Conservation (phyloP, 768 basidiomycete genomes). For the Mycena rebaudengoi region DNA sequence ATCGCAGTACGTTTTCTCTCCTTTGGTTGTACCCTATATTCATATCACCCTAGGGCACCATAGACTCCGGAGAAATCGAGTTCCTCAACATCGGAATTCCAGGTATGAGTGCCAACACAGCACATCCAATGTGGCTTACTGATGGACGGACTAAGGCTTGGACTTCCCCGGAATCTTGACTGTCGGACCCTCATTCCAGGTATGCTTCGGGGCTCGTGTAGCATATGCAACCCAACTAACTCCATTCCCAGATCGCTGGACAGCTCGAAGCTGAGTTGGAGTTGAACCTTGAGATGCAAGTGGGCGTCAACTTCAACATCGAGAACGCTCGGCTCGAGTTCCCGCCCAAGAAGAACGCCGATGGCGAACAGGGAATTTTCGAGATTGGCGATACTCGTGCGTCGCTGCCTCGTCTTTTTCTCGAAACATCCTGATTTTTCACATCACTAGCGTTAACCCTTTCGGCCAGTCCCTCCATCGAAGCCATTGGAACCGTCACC, state of each 20-base stretch:
- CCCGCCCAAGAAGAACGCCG: constrained; percentile 43
- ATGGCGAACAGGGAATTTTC: constrained; percentile 37
- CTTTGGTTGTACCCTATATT: too few species aligned
- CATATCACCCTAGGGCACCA: constrained; percentile 45
- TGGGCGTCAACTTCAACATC: constrained; percentile 55
- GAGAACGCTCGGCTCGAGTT: constrained; percentile 52
- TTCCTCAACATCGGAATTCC: constrained; percentile 54
- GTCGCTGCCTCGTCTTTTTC: constrained; percentile 24
- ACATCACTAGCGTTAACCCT: constrained; percentile 51
- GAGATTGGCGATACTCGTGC: constrained; percentile 51
- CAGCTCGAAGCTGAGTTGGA: constrained; percentile 45
- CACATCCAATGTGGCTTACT: too few species aligned
- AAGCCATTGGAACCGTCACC: constrained; percentile 49
- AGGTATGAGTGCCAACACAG: too few species aligned
- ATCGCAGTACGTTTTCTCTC: constrained; percentile 46
- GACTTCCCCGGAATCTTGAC: constrained; percentile 59
- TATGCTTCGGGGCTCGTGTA: constrained; percentile 22
- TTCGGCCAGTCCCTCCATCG: constrained; percentile 48
- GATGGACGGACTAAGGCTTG: constrained; percentile 38
- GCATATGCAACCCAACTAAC: too few species aligned
- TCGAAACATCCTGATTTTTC: neutral
- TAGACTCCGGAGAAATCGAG: constrained; percentile 52
- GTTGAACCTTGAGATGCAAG: constrained; percentile 47
- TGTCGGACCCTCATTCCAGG: constrained; percentile 56
- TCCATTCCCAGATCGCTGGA: constrained; percentile 51